phyloP scores from a whole-genome alignment of 208 protist genomes.

The Endotrypanum monterogeii region DNA sequence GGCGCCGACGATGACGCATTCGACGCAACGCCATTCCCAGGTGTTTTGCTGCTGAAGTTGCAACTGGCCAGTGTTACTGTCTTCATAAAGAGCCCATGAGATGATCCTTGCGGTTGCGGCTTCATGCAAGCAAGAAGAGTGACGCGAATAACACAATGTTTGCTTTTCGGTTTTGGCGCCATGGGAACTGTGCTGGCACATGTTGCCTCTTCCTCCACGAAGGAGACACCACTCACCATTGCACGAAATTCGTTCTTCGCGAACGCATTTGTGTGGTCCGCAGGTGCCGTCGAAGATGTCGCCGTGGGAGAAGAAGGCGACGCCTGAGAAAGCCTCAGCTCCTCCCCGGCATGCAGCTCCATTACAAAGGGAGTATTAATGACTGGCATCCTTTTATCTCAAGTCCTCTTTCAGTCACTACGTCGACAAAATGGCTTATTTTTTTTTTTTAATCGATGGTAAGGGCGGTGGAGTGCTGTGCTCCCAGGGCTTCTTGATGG shows the following conservation, averaged over 20 bases:
- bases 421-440: not conserved
- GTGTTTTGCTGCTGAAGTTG: constrained; percentile 24
- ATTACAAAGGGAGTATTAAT: constrained; percentile 55
- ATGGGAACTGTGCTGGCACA: constrained; percentile 2
- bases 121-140: constrained; percentile 31
- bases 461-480: not conserved
- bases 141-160: constrained; percentile 37
- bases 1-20: not conserved
- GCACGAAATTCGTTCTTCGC: constrained; percentile 37
- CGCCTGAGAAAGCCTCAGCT: constrained; percentile 32
- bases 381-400: constrained; percentile 37
- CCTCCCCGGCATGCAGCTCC: constrained; percentile 43
- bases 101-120: not conserved
- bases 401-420: not conserved
- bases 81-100: constrained; percentile 1
- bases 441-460: not conserved
- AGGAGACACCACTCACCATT: constrained; percentile 37
- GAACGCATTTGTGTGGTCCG: constrained; percentile 17
- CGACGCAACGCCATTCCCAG: not conserved
- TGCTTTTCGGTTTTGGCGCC: constrained; percentile 2
- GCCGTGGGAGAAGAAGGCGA: not conserved
- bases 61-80: constrained; percentile 43
- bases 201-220: constrained; percentile 33
- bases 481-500: not conserved
- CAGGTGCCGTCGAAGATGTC: not conserved